Evolutionary conservation across 164 flowering plant genomes (phyloP).

Genomic region (Euptelea pleiosperma): DNA sequence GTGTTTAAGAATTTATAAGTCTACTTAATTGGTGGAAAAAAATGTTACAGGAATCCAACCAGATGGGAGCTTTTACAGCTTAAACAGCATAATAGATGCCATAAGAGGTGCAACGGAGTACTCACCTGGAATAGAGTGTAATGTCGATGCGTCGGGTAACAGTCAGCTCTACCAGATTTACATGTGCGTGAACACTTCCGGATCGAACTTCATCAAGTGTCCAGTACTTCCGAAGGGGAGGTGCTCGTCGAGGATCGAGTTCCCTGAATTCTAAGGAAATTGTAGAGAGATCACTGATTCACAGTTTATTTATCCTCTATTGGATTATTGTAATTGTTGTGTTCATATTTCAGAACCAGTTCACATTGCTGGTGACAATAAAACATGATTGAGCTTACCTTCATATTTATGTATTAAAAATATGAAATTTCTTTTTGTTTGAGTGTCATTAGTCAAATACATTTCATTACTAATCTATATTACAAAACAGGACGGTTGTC

Average conservation of each 20-base stretch:
- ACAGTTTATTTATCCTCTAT: too few relatives aligned
- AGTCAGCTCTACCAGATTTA: constrained; percentile 42
- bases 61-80: constrained; percentile 27
- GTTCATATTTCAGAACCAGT: too few relatives aligned
- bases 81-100: constrained; percentile 29
- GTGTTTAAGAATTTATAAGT: background rate
- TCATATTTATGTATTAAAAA: too few relatives aligned
- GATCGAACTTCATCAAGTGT: constrained; percentile 31
- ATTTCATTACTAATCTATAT: too few relatives aligned
- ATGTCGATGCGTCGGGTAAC: constrained; percentile 25
- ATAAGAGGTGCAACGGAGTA: constrained; percentile 29
- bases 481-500: too few relatives aligned
- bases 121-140: constrained; percentile 37
- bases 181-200: constrained; percentile 39
- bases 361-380: too few relatives aligned
- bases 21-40: background rate
- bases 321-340: too few relatives aligned
- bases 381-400: too few relatives aligned
- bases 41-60: constrained; percentile 32
- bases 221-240: constrained; percentile 31
- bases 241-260: constrained; percentile 32
- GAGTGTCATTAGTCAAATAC: too few relatives aligned
- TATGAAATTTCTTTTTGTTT: too few relatives aligned
- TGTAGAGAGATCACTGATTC: too few relatives aligned
- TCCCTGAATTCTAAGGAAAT: constrained; percentile 27